Evolutionary conservation across 805 yeast genomes (phyloP), one percentile per base, ranked within the genome.

Genomic region (Yamadazyma kitorensis): DNA sequence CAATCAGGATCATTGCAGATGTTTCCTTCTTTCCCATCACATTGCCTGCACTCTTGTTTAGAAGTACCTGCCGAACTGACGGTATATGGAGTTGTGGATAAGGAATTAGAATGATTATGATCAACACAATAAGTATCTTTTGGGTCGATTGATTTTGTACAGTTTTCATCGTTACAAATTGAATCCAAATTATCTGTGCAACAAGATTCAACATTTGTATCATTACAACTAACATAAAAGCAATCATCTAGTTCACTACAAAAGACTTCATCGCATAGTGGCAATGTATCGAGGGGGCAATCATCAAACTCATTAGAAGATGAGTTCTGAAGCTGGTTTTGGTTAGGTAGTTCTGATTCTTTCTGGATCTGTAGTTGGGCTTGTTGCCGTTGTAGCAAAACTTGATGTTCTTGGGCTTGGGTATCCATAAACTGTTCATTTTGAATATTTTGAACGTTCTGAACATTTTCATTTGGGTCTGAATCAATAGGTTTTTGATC

Each of bases 231-330:
- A 15, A 47, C 40, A 36, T 59, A 67, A 47, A 58, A 68, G 40
- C 72, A 67, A 47, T 67, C 71, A 34, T 67, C 69, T n/a, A 66
- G 47, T 24, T 66, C 72, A 30, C 61, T 62, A 41, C 72, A 67
- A 24, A 64, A 53, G 3, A 68, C 58, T 30, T 64, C 72, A 23
- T 59, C 54, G 46, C 72, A 68, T 26, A 54, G 32, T 7, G 56
- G 54, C 23, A 55, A 41, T 16, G 47, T 57, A 12, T 63, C 69
- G n/a, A 43, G 26, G 8, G 48, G 48, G 28, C 48, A 43, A 27
- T 33, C 33, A 9, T 8, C 4, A 5, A 11, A 16, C 21, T 15
- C 24, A 30, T 20, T 17, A 6, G 6, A 6, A 5, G 25, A n/a
- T n/a, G n/a, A n/a, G n/a, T n/a, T n/a, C n/a, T n/a, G n/a, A n/a